Percentiles rank a stretch among this genome's conserved stretches.
Evolutionary conservation across 257 asterid genomes (phyloP).

Genomic region (Solanum bulbocastanum): DNA sequence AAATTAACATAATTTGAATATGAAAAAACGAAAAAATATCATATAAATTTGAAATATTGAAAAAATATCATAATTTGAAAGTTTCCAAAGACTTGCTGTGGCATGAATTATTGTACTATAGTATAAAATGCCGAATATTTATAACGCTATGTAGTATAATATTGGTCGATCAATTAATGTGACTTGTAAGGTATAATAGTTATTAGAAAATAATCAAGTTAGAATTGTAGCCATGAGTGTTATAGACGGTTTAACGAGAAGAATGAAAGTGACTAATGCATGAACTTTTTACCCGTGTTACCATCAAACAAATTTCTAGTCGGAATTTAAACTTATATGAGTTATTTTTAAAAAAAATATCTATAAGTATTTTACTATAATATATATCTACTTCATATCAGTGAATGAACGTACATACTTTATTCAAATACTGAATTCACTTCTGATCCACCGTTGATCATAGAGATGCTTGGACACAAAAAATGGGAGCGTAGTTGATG

Average conservation of each 20-base stretch:
- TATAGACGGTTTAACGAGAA: background rate
- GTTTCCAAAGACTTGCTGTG: background rate
- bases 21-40: background rate
- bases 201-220: background rate
- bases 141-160: background rate
- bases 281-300: background rate
- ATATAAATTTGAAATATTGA: background rate
- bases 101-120: background rate
- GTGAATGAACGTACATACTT: rapidly evolving
- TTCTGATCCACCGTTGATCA: background rate
- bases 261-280: background rate
- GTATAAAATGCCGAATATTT: background rate
- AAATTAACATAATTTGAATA: background rate
- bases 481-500: background rate
- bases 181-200: background rate
- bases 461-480: background rate
- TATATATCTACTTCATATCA: too few relatives aligned
- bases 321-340: too few relatives aligned
- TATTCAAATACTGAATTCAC: too few relatives aligned
- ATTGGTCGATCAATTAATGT: background rate
- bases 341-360: too few relatives aligned
- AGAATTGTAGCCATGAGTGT: background rate
- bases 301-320: too few relatives aligned
- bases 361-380: background rate
- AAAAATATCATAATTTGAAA: too few relatives aligned